A percentile compares a stretch with the other conserved stretches of the same genome.
These are phyloP conservation scores for Wallemia mellicola DNA, from an alignment of 1,284 basidiomycete species.

Conservation along the genomic window DNA sequence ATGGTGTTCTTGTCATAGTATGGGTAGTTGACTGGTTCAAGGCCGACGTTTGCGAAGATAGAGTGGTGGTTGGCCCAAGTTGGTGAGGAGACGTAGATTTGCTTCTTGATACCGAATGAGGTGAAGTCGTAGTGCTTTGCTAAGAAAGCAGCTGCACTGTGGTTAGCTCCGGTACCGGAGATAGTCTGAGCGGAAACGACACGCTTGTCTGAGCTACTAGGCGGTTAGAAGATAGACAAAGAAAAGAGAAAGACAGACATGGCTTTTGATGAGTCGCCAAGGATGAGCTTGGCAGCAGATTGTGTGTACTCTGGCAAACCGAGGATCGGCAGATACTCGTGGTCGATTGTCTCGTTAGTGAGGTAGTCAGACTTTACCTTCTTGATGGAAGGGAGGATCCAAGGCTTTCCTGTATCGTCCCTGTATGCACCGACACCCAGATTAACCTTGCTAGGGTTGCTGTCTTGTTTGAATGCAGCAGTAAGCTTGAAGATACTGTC, in stretches of 20 bases:
- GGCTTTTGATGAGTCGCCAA: conserved; percentile 41
- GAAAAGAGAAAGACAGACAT: conserved; percentile 15
- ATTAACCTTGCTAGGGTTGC: conserved; percentile 56
- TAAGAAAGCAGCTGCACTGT: conserved; percentile 67
- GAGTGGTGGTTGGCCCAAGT: conserved; percentile 87
- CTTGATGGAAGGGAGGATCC: conserved; percentile 18
- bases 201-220: conserved; percentile 2
- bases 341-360: conserved; percentile 43
- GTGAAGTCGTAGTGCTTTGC: conserved; percentile 46
- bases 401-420: conserved; percentile 17
- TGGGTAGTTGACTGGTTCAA: conserved; percentile 48
- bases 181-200: conserved; percentile 51
- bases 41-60: conserved; percentile 56
- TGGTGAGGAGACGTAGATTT: conserved; percentile 56
- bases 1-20: conserved; percentile 80
- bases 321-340: conserved; percentile 80
- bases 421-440: conserved; percentile 22
- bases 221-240: background rate
- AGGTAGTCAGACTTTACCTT: conserved; percentile 15
- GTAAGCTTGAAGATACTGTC: conserved; percentile 72
- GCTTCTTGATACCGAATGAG: conserved; percentile 23
- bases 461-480: conserved; percentile 56
- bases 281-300: conserved; percentile 49
- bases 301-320: conserved; percentile 52
- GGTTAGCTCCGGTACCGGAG: conserved; percentile 84